Base-by-base conservation (phyloP, 192 early-diverging fungal species). In the Podila horticola region DNA sequence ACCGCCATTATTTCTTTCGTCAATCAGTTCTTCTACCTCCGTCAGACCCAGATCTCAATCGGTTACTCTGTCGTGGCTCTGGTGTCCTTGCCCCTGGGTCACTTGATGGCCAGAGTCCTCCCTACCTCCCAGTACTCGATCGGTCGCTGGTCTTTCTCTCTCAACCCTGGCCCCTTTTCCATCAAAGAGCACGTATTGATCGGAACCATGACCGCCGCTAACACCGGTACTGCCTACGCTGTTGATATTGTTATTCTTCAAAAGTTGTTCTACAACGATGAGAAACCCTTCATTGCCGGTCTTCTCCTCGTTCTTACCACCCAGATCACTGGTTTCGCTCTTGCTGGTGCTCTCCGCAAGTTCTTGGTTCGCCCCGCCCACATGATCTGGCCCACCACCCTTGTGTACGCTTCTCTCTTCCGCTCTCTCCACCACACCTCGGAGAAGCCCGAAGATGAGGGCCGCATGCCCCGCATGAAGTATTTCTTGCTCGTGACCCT, bases 301-400 rank as follows among this genome's bases (percentile, higher is more conserved):
- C 26, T 88, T 20, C 69, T 89, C 5, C 26, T 92, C 5, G 63
- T 90, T n/a, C 52, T 92, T 30, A 79, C 85, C 11, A 84, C 87
- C 41, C 84, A 88, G 68, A 67, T 88, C 66, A 60, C 90, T 50
- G 89, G 90, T 26, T 86, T 75, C 58, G 84, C 82, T 61, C 62
- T 95, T 73, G 90, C 95, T 28, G 95, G 94, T 59, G 73, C 94
- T 3, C 79, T 88, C 29, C 92, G 96, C 34, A 86, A 87, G 34
- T 94, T 90, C 77, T 82, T 97, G 12, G 93, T 97, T 8, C 87
- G 91, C 58, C 95, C 95, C 19, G 81, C 91, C 2, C 85, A 89
- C 10, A 95, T 96, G 94, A 82, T 94, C 41, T 97, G 94, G 94
- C 96, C 96, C 9, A 64, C 85, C 0, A 90, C 82, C 28, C 85